Percentiles rank a stretch among this genome's conserved stretches.
Evolutionary conservation across 306 rosid genomes (phyloP).

Genomic region (Gleditsia sinensis): DNA sequence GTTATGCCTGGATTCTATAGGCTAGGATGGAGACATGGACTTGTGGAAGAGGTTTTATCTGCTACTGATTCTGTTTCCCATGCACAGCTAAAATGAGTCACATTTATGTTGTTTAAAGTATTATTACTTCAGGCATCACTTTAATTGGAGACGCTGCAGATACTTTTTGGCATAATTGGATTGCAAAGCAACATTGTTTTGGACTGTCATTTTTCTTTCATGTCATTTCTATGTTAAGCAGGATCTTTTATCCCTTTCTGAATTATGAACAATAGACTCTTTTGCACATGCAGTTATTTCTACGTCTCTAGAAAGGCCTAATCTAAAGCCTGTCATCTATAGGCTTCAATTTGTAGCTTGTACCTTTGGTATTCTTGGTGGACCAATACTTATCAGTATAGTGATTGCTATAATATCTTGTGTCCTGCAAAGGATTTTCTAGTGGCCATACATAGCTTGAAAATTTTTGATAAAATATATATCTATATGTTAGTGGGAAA

Average conservation of each 20-base stretch:
- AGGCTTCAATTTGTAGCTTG: not conserved
- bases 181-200: not conserved
- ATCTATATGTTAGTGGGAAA: too few species aligned
- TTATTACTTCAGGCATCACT: not conserved
- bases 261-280: not conserved
- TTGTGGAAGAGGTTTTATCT: slow-evolving; percentile 78
- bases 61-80: not conserved
- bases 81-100: slow-evolving; percentile 12
- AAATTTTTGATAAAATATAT: too few species aligned
- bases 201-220: slow-evolving; percentile 4
- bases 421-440: too few species aligned
- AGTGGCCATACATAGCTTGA: too few species aligned
- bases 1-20: slow-evolving; percentile 98
- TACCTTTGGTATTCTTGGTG: not conserved
- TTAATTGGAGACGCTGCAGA: slow-evolving; percentile 5
- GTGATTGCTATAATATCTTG: too few species aligned
- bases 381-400: too few species aligned
- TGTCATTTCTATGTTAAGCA: slow-evolving; percentile 1
- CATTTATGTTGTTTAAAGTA: slow-evolving; percentile 9
- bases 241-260: not conserved
- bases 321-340: too few species aligned
- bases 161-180: not conserved
- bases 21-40: slow-evolving; percentile 99
- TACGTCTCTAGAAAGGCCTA: too few species aligned
- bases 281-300: not conserved